These are phyloP conservation scores for Papilionanthe hybrid DNA, from an alignment of 116 monocot genomes.

Conservation along the genomic window DNA sequence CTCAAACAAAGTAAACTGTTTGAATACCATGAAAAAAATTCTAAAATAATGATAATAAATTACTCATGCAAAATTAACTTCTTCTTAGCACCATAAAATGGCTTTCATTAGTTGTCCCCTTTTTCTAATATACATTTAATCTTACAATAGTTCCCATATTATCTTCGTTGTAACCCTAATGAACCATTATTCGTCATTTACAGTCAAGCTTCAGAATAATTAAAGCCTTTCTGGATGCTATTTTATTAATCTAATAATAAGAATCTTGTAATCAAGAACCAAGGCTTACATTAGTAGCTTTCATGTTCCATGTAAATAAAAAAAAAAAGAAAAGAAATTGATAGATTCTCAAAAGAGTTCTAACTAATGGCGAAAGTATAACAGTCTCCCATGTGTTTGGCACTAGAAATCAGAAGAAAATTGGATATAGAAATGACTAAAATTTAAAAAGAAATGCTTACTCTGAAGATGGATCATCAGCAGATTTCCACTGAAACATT, in stretches of 20 bases:
- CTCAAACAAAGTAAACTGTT: no score
- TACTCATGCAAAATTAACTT: no score
- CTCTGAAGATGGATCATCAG: conserved; percentile 14
- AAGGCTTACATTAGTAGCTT: background rate
- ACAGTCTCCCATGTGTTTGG: background rate
- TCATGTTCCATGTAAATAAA: background rate
- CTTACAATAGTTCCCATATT: no score
- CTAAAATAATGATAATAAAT: no score
- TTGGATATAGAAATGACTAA: background rate
- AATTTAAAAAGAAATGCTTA: conserved; percentile 8
- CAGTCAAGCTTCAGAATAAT: background rate
- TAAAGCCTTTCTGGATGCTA: background rate
- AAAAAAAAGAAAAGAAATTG: background rate
- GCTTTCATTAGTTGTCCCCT: no score
- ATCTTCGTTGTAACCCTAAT: no score
- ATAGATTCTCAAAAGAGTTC: background rate
- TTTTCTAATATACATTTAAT: no score
- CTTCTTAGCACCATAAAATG: no score
- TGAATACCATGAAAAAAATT: no score
- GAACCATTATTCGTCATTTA: background rate
- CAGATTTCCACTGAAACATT: background rate
- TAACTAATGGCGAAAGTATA: background rate
- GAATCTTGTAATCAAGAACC: background rate
- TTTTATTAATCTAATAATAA: background rate
- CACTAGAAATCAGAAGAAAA: background rate